A percentile compares a stretch with the other conserved stretches of the same genome.
Evolutionary conservation across 345 rosid genomes (phyloP).

Genomic region (Bruguiera sexangula): DNA sequence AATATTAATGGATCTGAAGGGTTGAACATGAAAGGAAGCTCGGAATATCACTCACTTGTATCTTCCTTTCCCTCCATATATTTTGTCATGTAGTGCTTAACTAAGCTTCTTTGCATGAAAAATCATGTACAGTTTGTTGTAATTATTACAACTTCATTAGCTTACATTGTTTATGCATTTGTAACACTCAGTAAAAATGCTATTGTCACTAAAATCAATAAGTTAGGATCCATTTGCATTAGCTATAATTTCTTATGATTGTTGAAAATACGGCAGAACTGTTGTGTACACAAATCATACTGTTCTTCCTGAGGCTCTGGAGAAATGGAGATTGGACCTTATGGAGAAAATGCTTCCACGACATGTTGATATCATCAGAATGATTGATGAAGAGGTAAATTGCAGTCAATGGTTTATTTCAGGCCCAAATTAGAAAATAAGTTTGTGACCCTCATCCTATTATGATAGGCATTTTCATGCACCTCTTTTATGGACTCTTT

Average conservation of each 20-base stretch:
- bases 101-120: no score
- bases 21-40: slow-evolving; percentile 50
- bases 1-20: slow-evolving; percentile 44
- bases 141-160: no score
- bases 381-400: slow-evolving; percentile 46
- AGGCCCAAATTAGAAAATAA: not conserved
- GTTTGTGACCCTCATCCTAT: not conserved
- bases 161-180: not conserved
- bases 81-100: no score
- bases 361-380: slow-evolving; percentile 47
- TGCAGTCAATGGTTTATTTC: not conserved
- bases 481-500: not conserved
- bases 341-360: slow-evolving; percentile 51
- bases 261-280: slow-evolving; percentile 29
- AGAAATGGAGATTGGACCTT: slow-evolving; percentile 53
- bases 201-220: not conserved
- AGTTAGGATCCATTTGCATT: not conserved
- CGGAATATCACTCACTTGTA: slow-evolving; percentile 48
- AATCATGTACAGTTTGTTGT: no score
- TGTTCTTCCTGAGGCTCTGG: slow-evolving; percentile 50
- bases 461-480: not conserved
- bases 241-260: not conserved
- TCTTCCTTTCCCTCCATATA: not conserved
- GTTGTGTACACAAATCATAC: slow-evolving; percentile 54
- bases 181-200: not conserved